Conservation (phyloP, 192 early-diverging fungal genomes). For the Gonapodya prolifera region DNA sequence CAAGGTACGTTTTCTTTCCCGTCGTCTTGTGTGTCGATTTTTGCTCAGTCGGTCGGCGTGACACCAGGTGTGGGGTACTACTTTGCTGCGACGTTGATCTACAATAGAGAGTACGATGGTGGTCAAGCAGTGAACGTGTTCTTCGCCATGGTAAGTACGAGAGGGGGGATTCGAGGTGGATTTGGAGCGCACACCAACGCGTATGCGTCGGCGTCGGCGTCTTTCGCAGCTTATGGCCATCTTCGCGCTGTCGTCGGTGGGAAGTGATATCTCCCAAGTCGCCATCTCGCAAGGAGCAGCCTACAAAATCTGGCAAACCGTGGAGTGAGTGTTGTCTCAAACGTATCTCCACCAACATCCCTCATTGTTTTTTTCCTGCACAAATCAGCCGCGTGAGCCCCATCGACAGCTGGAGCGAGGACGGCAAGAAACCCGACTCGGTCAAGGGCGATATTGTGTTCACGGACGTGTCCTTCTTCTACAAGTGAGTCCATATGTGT, state of each 20-base stretch:
- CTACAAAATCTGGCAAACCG: slow-evolving; percentile 30
- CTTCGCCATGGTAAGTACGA: slow-evolving; percentile 32
- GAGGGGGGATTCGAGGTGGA: too few relatives aligned
- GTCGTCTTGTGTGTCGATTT: background rate
- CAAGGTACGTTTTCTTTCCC: background rate
- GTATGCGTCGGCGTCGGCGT: too few relatives aligned
- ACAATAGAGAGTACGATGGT: slow-evolving; percentile 22
- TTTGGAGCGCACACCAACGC: too few relatives aligned
- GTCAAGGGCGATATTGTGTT: slow-evolving; percentile 28
- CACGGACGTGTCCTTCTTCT: slow-evolving; percentile 26
- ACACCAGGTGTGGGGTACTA: background rate
- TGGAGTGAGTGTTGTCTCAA: slow-evolving; percentile 14
- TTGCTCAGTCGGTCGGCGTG: background rate
- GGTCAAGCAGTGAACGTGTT: slow-evolving; percentile 66
- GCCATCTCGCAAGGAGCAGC: slow-evolving; percentile 19
- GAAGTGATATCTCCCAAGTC: background rate
- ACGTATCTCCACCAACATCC: background rate
- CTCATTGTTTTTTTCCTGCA: background rate
- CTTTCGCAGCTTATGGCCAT: background rate
- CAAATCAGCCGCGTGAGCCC: slow-evolving; percentile 13
- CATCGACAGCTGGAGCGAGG: slow-evolving; percentile 23
- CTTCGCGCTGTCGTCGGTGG: background rate
- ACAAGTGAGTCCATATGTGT: background rate
- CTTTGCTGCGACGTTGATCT: slow-evolving; percentile 13
- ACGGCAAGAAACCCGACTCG: slow-evolving; percentile 18